phyloP scores from a whole-genome alignment of 192 early-diverging fungal species.

The Gonapodya sp. region DNA sequence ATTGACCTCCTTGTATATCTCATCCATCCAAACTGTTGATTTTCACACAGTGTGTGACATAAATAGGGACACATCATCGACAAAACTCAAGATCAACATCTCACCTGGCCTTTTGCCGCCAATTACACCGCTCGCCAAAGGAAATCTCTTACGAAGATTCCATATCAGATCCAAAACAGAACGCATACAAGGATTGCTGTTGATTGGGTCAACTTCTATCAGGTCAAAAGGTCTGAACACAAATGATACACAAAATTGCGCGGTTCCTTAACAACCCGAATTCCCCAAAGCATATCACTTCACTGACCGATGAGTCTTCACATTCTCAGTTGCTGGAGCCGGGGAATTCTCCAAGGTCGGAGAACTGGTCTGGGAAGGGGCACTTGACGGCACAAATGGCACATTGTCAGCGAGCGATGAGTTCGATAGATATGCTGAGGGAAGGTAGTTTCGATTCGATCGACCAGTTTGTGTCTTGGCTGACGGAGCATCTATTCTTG shows the following conservation, averaged over 20 bases:
- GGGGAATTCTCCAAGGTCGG: too few species aligned
- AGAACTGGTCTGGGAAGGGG: too few species aligned
- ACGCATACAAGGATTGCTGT: constrained; percentile 56
- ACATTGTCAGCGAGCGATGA: not conserved
- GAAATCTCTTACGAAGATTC: constrained; percentile 33
- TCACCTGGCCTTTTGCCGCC: not conserved
- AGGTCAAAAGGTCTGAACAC: not conserved
- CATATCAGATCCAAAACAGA: constrained; percentile 43
- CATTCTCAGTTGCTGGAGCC: too few species aligned
- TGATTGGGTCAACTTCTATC: constrained; percentile 42
- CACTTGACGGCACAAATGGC: not conserved
- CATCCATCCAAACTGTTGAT: constrained; percentile 60
- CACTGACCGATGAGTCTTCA: too few species aligned
- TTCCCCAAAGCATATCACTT: too few species aligned
- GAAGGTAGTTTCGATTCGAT: not conserved
- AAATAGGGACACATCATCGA: not conserved
- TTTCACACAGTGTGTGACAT: constrained; percentile 17
- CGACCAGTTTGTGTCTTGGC: not conserved
- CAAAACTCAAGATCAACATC: not conserved
- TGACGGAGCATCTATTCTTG: not conserved
- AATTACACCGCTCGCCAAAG: constrained; percentile 8
- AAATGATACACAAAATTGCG: too few species aligned
- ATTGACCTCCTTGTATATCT: constrained; percentile 37
- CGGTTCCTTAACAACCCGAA: too few species aligned
- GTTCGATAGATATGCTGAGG: not conserved